These are phyloP conservation scores for Yamadazyma diddensiae DNA, from an alignment of 1,139 yeast species.

Conservation along the genomic window DNA sequence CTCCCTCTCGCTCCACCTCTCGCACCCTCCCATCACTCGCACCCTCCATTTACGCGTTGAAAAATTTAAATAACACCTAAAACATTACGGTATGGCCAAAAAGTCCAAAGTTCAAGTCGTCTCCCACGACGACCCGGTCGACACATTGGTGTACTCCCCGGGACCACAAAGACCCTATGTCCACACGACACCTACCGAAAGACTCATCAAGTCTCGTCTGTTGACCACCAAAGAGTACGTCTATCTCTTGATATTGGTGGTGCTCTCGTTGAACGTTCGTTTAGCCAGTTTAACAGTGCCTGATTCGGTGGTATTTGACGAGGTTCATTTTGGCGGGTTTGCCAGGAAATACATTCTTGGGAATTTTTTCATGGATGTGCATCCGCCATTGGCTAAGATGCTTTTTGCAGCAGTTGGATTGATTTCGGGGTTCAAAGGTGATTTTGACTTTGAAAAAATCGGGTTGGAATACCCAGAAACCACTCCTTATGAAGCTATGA, in stretches of 20 bases:
- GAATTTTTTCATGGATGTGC: constrained; percentile 83
- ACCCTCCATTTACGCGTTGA: constrained; percentile 2
- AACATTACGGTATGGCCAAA: constrained; percentile 7
- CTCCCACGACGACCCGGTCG: constrained; percentile 5
- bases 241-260: constrained; percentile 46
- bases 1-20: neutral
- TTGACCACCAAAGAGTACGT: constrained; percentile 22
- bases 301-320: constrained; percentile 36
- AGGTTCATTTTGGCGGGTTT: constrained; percentile 64
- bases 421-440: constrained; percentile 75
- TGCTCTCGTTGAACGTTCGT: constrained; percentile 52
- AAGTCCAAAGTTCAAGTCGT: neutral
- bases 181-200: constrained; percentile 6
- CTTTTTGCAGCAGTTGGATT: constrained; percentile 74
- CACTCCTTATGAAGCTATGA: constrained; percentile 78
- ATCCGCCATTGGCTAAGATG: constrained; percentile 92
- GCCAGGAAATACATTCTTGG: constrained; percentile 74
- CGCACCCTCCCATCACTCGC: neutral
- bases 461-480: constrained; percentile 60
- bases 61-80: constrained; percentile 3
- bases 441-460: constrained; percentile 67
- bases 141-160: constrained; percentile 3
- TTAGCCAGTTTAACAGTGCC: constrained; percentile 27
- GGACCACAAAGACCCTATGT: constrained; percentile 12
- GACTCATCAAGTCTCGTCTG: constrained; percentile 6